Evolutionary conservation across 2,329 filamentous ascomycete genomes (phyloP).

Genomic region (Fusarium sp.): DNA sequence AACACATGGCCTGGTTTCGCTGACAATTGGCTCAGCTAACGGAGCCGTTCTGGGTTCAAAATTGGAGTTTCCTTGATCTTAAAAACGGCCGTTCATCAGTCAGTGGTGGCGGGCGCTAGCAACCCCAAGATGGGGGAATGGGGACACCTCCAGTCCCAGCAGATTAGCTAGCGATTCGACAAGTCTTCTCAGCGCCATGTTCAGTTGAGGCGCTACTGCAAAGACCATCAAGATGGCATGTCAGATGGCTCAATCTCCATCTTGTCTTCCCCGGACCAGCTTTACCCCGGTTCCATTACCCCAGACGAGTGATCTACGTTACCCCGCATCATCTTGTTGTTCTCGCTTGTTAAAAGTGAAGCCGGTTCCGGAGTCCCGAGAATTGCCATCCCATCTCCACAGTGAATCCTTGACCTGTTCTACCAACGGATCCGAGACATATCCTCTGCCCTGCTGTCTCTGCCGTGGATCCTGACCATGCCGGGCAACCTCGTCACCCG

Average conservation of each 20-base stretch:
- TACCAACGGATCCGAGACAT: constrained; percentile 27
- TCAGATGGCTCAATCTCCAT: too few species aligned
- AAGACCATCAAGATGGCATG: neutral
- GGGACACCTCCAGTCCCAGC: neutral
- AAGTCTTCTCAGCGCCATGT: neutral
- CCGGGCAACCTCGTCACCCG: constrained; percentile 40
- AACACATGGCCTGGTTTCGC: neutral
- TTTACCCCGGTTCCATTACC: constrained; percentile 24
- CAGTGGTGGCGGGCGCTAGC: constrained; percentile 18
- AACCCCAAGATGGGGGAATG: constrained; percentile 2
- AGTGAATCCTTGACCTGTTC: constrained; percentile 7
- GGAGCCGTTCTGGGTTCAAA: constrained; percentile 9
- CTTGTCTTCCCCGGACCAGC: neutral
- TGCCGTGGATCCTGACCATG: constrained; percentile 25
- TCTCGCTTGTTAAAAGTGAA: neutral
- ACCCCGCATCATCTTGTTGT: constrained; percentile 34
- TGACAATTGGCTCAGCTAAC: neutral
- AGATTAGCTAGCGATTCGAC: neutral
- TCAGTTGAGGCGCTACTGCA: constrained; percentile 9
- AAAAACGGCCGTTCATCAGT: neutral
- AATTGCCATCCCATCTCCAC: constrained; percentile 10
- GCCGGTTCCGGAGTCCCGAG: constrained; percentile 4
- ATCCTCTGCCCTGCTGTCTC: neutral
- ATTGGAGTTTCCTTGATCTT: constrained; percentile 2
- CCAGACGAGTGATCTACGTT: constrained; percentile 38